Conservation (phyloP, 2,329 filamentous ascomycete genomes). For the Blumeria hordei region DNA sequence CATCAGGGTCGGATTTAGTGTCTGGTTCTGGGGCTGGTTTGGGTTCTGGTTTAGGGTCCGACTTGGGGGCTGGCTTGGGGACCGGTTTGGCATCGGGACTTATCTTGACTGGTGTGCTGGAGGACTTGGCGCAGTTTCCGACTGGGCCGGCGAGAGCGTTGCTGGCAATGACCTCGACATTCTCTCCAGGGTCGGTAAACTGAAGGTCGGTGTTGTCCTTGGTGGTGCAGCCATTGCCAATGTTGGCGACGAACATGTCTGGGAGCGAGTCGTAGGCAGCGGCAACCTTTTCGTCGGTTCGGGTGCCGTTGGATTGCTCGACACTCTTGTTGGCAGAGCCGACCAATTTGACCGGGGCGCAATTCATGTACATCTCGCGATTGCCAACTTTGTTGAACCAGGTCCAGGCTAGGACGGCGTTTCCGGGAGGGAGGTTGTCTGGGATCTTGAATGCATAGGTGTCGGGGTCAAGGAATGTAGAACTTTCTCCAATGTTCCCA, state of each 20-base stretch:
- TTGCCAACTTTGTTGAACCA: slow-evolving; percentile 91
- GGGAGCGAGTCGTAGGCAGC: slow-evolving; percentile 38
- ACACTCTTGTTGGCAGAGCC: slow-evolving; percentile 22
- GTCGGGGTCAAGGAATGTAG: slow-evolving; percentile 22
- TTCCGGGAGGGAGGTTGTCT: slow-evolving; percentile 42
- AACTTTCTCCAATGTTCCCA: slow-evolving; percentile 31
- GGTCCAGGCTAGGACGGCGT: slow-evolving; percentile 70
- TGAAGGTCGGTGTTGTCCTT: slow-evolving; percentile 28
- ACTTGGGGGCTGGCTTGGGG: slow-evolving; percentile 3
- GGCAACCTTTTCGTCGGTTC: slow-evolving; percentile 16
- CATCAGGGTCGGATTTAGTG: slow-evolving; percentile 1
- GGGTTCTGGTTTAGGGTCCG: background rate
- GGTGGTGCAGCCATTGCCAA: slow-evolving; percentile 31
- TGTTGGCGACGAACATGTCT: slow-evolving; percentile 52
- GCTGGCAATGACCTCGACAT: slow-evolving; percentile 22
- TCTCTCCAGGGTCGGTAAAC: slow-evolving; percentile 44
- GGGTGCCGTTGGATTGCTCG: slow-evolving; percentile 6
- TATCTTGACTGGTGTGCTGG: slow-evolving; percentile 4
- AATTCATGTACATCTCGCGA: slow-evolving; percentile 97
- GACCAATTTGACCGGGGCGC: slow-evolving; percentile 47
- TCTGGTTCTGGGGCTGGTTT: background rate
- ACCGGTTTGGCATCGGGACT: slow-evolving; percentile 4
- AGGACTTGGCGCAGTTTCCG: slow-evolving; percentile 11
- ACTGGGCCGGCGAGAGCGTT: slow-evolving; percentile 10
- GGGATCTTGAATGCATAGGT: slow-evolving; percentile 51